Conservation (phyloP, 139 green algal species). For the Nannochloris sp. region DNA sequence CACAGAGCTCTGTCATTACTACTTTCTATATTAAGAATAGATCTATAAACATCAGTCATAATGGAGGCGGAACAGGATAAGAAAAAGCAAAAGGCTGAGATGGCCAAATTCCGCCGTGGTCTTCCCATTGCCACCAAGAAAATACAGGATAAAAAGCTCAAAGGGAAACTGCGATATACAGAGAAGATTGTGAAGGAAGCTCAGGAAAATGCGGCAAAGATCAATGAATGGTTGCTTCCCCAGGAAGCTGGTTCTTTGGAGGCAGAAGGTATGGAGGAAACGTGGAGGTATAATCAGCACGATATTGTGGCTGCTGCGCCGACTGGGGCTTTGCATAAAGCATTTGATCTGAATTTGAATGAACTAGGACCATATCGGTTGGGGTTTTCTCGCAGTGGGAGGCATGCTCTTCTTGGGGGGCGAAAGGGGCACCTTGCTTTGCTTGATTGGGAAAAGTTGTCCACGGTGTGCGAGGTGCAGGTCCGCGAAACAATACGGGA, state of each 20-base stretch:
- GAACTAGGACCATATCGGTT: conserved; percentile 75
- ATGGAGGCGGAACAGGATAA: neutral
- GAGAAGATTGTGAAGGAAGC: conserved; percentile 53
- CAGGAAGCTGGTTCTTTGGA: conserved; percentile 65
- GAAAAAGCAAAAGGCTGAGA: neutral
- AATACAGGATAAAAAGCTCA: conserved; percentile 78
- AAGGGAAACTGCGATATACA: conserved; percentile 54
- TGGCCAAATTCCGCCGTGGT: conserved; percentile 33
- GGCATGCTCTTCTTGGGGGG: conserved; percentile 75
- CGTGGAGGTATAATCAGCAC: conserved; percentile 75
- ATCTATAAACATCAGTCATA: no score
- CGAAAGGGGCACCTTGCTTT: conserved; percentile 83
- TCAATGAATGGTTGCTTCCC: conserved; percentile 80
- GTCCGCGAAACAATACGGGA: conserved; percentile 81
- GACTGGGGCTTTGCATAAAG: conserved; percentile 57
- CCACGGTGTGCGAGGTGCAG: conserved; percentile 82
- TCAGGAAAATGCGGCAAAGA: conserved; percentile 41
- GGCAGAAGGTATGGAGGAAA: conserved; percentile 83
- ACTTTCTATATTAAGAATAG: no score
- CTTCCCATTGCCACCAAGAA: conserved; percentile 15
- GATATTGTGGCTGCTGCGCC: conserved; percentile 66
- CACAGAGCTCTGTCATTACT: no score
- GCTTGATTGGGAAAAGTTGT: conserved; percentile 73
- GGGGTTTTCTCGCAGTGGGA: conserved; percentile 70
- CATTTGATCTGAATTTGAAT: conserved; percentile 74